Percentiles rank a stretch among this genome's conserved stretches.
Conservation (phyloP, 768 basidiomycete genomes). For the Lentinula sp. region DNA sequence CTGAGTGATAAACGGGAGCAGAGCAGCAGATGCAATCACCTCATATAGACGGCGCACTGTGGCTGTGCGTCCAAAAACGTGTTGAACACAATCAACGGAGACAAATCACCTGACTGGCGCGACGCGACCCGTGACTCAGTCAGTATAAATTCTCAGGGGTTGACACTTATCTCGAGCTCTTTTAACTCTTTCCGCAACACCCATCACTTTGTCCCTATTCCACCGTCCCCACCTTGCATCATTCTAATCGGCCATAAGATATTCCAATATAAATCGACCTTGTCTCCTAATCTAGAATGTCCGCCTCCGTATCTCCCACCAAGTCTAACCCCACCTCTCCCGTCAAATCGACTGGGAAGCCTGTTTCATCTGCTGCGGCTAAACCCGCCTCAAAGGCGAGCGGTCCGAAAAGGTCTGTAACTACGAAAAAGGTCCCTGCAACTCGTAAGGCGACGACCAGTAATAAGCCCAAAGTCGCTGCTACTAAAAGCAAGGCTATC, state of each 20-base stretch:
- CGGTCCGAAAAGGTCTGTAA: conserved; percentile 13
- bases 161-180: background rate
- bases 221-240: background rate
- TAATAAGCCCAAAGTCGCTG: conserved; percentile 22
- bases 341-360: background rate
- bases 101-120: background rate
- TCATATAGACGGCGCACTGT: background rate
- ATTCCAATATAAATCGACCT: background rate
- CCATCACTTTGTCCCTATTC: background rate
- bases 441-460: conserved; percentile 18
- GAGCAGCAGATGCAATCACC: too few species aligned
- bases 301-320: conserved; percentile 2
- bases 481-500: conserved; percentile 24
- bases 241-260: background rate
- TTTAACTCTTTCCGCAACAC: background rate
- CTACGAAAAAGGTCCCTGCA: conserved; percentile 14
- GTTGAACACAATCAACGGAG: conserved; percentile 1
- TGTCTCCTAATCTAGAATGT: background rate
- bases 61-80: background rate
- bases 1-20: too few species aligned
- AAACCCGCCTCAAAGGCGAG: conserved; percentile 12
- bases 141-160: conserved; percentile 4
- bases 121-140: background rate
- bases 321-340: background rate
- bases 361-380: background rate